Base-by-base conservation (phyloP, 225 moss, liverwort and hornwort genomes). In the Takakia lepidozioides region DNA sequence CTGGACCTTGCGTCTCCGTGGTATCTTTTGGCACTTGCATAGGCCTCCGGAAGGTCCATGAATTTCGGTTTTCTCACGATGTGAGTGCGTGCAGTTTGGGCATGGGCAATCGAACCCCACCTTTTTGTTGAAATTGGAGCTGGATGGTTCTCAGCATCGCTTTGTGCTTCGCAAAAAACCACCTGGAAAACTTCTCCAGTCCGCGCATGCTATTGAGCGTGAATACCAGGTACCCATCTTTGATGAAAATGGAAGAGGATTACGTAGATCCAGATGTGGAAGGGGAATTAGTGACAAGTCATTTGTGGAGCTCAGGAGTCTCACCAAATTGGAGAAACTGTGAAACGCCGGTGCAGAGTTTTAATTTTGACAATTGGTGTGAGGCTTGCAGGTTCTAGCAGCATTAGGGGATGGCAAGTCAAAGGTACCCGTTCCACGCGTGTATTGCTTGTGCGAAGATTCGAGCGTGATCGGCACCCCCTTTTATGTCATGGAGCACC, bases 31-130 rank as follows among this genome's bases (percentile, higher is more conserved):
- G 16, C 8, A 46, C 23, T 6, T 18, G 38, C 8, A 19, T 10
- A 54, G 3, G 14, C 15, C n/a, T n/a, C n/a, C n/a, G n/a, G n/a
- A n/a, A n/a, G n/a, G n/a, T n/a, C n/a, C n/a, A n/a, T 19, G 6
- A 15, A 21, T 14, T 36, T 18, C 3, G n/a, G 16, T 27, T 54
- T 10, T 38, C 27, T 19, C 2, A 4, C 52, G 13, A 8, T 53
- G 10, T 3, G 10, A 22, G 20, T 29, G 28, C 25, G 14, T 72
- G 50, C 72, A 98, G 98, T 98, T 98, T 41, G 98, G 91, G 13
- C 91, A 98, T 65, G 98, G 98, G 34, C 98, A 91, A 60, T 98
- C 98, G 32, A 98, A 98, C 58, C 98, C 98, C 43, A 98, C 98
- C 1, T 98, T 82, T 43, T 59, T 91, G 52, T 29, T 91, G 40